Evolutionary conservation across 2,329 filamentous ascomycete genomes (phyloP), one percentile per base, ranked within the genome.

Genomic region (Aspergillus persii): DNA sequence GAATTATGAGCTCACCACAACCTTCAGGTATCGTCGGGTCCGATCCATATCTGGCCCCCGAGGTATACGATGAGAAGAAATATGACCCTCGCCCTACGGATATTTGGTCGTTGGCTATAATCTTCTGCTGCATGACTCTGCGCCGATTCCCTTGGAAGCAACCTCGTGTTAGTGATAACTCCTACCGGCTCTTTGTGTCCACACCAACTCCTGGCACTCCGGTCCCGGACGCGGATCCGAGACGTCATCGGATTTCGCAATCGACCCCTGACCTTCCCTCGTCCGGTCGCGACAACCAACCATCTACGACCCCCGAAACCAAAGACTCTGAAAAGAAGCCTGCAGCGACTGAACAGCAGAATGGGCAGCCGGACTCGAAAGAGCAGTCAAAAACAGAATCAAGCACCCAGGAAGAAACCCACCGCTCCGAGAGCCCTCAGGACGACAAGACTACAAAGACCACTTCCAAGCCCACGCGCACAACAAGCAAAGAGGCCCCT

Each of bases 41-140:
- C 8, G 95, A 99, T 78, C 95, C 95, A 3, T 99, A 99, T 73
- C 84, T 99, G 48, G 95, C 95, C 0, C 95, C 95, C 0, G 95
- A 99, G 76, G 95, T 99, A 1, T 98, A 98, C 70, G 93, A 97
- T 65, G 86, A 93, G 62, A 87, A 89, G 65, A 93, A 92, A 71
- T 99, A 99, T 74, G 93, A 99, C 70, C 92, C 95, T 1, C 90
- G 93, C 62, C 91, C 92, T 6, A 91, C 94, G 1, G 95, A 99
- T 77, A 92, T 99, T 60, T 99, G 95, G 95, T 99, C 95, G 9
- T 82, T 99, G 60, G 95, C 94, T 18, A 99, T 99, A 68, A 98
- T 99, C 57, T 99, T 94, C 78, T 98, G 95, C 77, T 99, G 95
- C 80, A 99, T 99, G 95, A 95, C 92, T 4, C 81, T 99, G 47